Evolutionary conservation across 768 basidiomycete genomes (phyloP).

Genomic region (Termitomyces eurrhizus): DNA sequence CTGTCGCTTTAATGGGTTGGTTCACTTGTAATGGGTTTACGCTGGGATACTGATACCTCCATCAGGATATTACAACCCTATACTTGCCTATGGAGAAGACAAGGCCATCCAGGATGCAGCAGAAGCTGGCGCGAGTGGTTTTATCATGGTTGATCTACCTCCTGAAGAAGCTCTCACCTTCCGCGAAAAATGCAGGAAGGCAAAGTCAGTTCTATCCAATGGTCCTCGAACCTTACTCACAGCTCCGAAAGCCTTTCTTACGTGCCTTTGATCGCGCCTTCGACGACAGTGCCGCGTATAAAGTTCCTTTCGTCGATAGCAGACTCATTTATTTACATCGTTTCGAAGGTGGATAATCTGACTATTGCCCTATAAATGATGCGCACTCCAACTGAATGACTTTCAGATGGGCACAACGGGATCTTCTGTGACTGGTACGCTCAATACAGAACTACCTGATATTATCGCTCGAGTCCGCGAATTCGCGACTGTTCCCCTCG

Average conservation of each 20-base stretch:
- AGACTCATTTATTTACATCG: constrained; percentile 96
- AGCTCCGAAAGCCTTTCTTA: constrained; percentile 70
- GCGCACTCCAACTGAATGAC: constrained; percentile 5
- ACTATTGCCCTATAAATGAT: constrained; percentile 28
- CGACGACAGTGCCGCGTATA: constrained; percentile 83
- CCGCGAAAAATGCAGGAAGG: constrained; percentile 78
- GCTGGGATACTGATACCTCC: constrained; percentile 5
- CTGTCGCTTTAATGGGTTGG: constrained; percentile 92
- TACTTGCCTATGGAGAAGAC: constrained; percentile 94
- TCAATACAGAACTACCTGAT: constrained; percentile 77
- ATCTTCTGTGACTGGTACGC: constrained; percentile 66
- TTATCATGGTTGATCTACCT: constrained; percentile 96
- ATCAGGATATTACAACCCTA: constrained; percentile 94
- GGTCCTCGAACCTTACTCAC: constrained; percentile 1
- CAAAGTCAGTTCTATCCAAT: constrained; percentile 52
- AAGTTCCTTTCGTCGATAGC: constrained; percentile 91
- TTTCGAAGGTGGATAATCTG: constrained; percentile 70
- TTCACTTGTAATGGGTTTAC: neutral
- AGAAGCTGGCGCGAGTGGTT: constrained; percentile 93
- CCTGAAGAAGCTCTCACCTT: constrained; percentile 94
- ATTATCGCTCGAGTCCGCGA: constrained; percentile 82
- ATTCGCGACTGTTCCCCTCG: constrained; percentile 77
- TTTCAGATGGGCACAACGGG: constrained; percentile 94
- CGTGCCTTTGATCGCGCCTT: constrained; percentile 93
- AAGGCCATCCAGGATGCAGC: constrained; percentile 87